phyloP scores from a whole-genome alignment of 148 eudicot species.

The Nyssa sinensis region DNA sequence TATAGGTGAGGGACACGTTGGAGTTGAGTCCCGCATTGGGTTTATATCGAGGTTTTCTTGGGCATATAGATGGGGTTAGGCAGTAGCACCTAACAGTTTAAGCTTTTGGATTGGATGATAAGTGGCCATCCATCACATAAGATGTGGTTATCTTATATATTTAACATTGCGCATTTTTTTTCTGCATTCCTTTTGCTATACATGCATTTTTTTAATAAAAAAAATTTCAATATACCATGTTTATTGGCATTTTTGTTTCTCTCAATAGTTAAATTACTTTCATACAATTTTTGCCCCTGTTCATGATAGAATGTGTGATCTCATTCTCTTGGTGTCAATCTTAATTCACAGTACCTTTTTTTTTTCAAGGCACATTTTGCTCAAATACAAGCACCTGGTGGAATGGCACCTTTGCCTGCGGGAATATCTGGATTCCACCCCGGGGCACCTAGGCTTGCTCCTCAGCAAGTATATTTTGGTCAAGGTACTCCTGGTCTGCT shows the following conservation, averaged over 20 bases:
- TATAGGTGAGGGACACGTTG: too few species aligned
- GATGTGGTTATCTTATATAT: too few species aligned
- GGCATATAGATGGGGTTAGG: too few species aligned
- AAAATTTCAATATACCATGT: background rate
- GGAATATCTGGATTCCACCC: conserved; percentile 43
- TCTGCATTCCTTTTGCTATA: background rate
- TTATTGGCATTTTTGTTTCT: background rate
- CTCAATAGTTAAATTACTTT: background rate
- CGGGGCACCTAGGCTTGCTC: conserved; percentile 42
- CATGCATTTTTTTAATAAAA: background rate
- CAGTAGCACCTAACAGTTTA: too few species aligned
- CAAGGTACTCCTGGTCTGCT: conserved; percentile 49
- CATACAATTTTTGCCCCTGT: background rate
- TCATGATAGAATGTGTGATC: too few species aligned
- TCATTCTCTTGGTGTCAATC: background rate
- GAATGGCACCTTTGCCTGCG: conserved; percentile 33
- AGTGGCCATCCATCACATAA: too few species aligned
- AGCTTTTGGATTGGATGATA: too few species aligned
- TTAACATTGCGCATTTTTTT: background rate
- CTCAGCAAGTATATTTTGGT: conserved; percentile 48
- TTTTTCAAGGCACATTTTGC: conserved; percentile 53
- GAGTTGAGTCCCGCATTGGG: too few species aligned
- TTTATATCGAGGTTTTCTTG: too few species aligned
- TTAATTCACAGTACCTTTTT: background rate
- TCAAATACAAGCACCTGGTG: conserved; percentile 36